Evolutionary conservation across 805 yeast species (phyloP), one percentile per base, ranked within the genome.

Genomic region (Candida namnaoensis): DNA sequence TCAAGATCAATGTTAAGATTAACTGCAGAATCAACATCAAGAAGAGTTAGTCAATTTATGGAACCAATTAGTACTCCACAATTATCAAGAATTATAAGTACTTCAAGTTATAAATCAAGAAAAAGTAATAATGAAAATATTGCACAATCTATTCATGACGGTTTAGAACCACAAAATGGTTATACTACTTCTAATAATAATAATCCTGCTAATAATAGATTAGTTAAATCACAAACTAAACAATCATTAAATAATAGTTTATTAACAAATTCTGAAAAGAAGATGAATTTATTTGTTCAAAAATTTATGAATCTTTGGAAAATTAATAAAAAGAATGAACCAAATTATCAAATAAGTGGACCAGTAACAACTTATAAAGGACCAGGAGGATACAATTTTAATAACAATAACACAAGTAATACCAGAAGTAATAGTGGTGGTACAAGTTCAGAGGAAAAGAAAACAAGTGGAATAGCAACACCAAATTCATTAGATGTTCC

Each of bases 271-370:
- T 56, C 56, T 0, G 57, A 49, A 32, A 54, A 53, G 48, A 58
- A 54, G 38, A 59, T 57, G 34, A 51, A 51, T 34, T 57, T 54
- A 19, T 52, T 64, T 35, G 56, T 64, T 15, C 52, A 50, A 10
- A 64, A 57, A 46, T 47, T 64, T 13, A 44, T 64, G 5, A 61
- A 62, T 27, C 51, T 64, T 27, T 63, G 61, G 53, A 64, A 62
- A 41, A 44, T 44, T 9, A 49, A 53, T 37, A 48, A 47, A 26
- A 47, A 43, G 34, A 52, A 48, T 24, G 19, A 19, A 19, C 19
- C 19, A 19, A 19, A 19, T 19, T 19, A 19, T 19, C 19, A 19
- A 19, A 19, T 19, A 19, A 19, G 19, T 19, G 19, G 19, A 19
- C 19, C 19, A 19, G 19, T 19, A 19, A 19, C 19, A 19, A 19